phyloP scores from a whole-genome alignment of 1,284 basidiomycete genomes.

The Flammula alnicola region DNA sequence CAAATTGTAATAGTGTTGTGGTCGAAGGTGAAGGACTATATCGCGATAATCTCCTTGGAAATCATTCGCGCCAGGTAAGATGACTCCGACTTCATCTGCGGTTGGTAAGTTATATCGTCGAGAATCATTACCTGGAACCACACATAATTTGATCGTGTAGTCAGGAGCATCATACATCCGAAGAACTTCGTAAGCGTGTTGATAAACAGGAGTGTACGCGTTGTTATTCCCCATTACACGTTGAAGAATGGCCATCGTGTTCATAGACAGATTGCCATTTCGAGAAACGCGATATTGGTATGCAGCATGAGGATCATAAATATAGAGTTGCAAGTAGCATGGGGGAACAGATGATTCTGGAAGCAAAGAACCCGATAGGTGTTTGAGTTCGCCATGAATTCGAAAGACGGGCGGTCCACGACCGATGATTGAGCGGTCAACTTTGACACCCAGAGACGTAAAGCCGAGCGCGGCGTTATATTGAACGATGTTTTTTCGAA shows the following conservation, averaged over 20 bases:
- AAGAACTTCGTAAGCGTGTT: conserved; percentile 36
- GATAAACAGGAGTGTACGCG: conserved; percentile 33
- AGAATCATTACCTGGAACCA: conserved; percentile 28
- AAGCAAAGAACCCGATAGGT: conserved; percentile 20
- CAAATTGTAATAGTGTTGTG: no score
- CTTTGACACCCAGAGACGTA: conserved; percentile 41
- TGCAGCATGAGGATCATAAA: conserved; percentile 34
- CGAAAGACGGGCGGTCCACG: conserved; percentile 35
- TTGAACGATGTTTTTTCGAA: no score
- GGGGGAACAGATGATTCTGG: conserved; percentile 30
- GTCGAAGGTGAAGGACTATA: conserved; percentile 34
- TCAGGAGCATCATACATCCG: conserved; percentile 8
- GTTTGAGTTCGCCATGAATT: conserved; percentile 42
- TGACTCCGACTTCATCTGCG: conserved; percentile 41
- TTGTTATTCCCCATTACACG: conserved; percentile 29
- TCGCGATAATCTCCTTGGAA: conserved; percentile 26
- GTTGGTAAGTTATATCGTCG: conserved; percentile 41
- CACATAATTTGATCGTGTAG: conserved; percentile 4
- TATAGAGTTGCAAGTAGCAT: conserved; percentile 39
- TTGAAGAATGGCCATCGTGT: conserved; percentile 32
- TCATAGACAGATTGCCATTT: conserved; percentile 27
- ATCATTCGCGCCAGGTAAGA: conserved; percentile 36
- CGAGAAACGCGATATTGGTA: conserved; percentile 21
- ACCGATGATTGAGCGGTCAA: conserved; percentile 31
- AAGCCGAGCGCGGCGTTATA: conserved; percentile 44